Percentiles rank a stretch among this genome's conserved stretches.
Evolutionary conservation across 768 basidiomycete species (phyloP).

Genomic region (Amanita phalloides): DNA sequence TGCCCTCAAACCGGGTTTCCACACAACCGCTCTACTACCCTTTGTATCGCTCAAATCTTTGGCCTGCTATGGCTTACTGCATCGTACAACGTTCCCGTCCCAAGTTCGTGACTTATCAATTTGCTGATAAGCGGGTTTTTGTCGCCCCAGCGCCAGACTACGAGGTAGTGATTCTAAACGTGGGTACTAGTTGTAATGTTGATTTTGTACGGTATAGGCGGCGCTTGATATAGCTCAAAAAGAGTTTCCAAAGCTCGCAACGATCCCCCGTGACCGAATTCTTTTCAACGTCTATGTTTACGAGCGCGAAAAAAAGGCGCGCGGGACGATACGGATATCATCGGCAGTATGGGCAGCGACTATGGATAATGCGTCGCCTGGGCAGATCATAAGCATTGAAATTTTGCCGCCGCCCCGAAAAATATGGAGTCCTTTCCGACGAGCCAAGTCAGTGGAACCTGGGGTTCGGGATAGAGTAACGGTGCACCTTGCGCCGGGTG

Average conservation of each 20-base stretch:
- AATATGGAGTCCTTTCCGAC: not conserved
- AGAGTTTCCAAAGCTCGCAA: slow-evolving; percentile 33
- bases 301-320: slow-evolving; percentile 13
- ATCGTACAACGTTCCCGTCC: slow-evolving; percentile 14
- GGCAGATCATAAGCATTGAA: slow-evolving; percentile 3
- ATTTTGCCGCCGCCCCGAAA: not conserved
- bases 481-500: not conserved
- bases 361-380: slow-evolving; percentile 1
- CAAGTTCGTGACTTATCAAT: slow-evolving; percentile 43
- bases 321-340: slow-evolving; percentile 35
- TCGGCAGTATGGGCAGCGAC: slow-evolving; percentile 35
- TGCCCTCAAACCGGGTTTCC: not conserved
- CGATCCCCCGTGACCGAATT: slow-evolving; percentile 28
- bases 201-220: slow-evolving; percentile 20
- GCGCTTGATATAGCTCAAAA: slow-evolving; percentile 39
- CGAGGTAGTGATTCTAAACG: slow-evolving; percentile 19
- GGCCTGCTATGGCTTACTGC: not conserved
- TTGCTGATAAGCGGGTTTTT: slow-evolving; percentile 33
- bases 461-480: not conserved
- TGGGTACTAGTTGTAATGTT: not conserved
- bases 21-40: not conserved
- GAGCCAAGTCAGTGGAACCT: not conserved
- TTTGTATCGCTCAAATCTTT: not conserved
- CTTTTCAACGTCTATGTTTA: slow-evolving; percentile 29
- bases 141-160: slow-evolving; percentile 34